Evolutionary conservation across 2,329 filamentous ascomycete genomes (phyloP), one percentile per base, ranked within the genome.

Genomic region (Raffaelea arxii): DNA sequence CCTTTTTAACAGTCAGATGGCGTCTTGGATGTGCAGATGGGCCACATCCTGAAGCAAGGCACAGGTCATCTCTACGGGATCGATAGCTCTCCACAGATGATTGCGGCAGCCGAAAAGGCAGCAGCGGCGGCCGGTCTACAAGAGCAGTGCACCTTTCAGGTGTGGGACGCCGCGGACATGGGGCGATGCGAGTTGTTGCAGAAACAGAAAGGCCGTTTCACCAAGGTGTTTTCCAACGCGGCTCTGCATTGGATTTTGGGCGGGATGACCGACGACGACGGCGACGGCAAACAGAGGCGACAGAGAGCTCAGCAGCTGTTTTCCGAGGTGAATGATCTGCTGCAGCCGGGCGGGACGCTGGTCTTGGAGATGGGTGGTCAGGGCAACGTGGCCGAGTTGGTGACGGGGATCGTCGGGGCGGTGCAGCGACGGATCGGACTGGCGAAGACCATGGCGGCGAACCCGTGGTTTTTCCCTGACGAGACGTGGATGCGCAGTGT

Each of bases 381-480:
- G 43, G 84, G 83, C 19, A 86, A 86, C 60, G 71, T 84, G 1
- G 65, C 69, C 1, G 82, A 86, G 61, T 72, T 83, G 53, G 70
- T 76, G 24, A 67, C 75, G 1, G 77, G 77, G 2, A 63, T 84
- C 7, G 62, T 80, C 4, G 65, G 68, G 16, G 72, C 72, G 2
- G 64, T 83, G 1, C 60, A 68, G 16, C 67, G 72, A 2, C 72
- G 76, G 1, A 58, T 79, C 1, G 66, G 75, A 0, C 53, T 81
- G 2, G 55, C 64, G n/a, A 61, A 64, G 10, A 75, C 75, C 0
- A 51, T 65, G 19, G 69, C 67, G 14, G 68, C 65, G 0, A 73
- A 74, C 50, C 82, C 83, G 4, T 87, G 83, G 83, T 86, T 84
- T 61, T 87, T 86, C 59, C 80, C 82, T 0, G 78, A 81, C 51